These are phyloP conservation scores for Trichoderma citrinoviride DNA, from an alignment of 2,329 filamentous ascomycete genomes.

Conservation along the genomic window DNA sequence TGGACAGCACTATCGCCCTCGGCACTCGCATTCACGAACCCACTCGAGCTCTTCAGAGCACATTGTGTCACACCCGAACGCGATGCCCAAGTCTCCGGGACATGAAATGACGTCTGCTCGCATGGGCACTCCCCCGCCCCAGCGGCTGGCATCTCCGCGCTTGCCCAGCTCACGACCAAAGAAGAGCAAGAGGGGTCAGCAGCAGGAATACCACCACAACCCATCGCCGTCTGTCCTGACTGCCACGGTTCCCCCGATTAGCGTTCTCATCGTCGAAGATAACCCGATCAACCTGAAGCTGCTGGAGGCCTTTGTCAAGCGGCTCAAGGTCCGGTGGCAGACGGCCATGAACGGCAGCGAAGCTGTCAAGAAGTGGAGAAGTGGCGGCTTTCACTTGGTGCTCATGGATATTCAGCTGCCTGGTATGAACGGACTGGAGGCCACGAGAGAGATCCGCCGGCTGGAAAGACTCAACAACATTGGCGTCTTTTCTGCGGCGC, in stretches of 20 bases:
- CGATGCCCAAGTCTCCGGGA: conserved; percentile 53
- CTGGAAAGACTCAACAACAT: conserved; percentile 89
- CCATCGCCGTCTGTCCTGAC: conserved; percentile 68
- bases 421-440: conserved; percentile 92
- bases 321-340: conserved; percentile 92
- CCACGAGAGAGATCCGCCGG: conserved; percentile 89
- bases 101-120: conserved; percentile 45
- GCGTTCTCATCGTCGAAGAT: conserved; percentile 95
- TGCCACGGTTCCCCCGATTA: conserved; percentile 85
- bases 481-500: conserved; percentile 74
- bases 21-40: conserved; percentile 52
- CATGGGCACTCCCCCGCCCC: conserved; percentile 52
- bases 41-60: conserved; percentile 59
- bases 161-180: conserved; percentile 45
- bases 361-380: conserved; percentile 88
- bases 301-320: conserved; percentile 91
- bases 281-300: conserved; percentile 97
- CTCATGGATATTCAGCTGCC: conserved; percentile 98
- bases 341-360: conserved; percentile 95
- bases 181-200: conserved; percentile 52
- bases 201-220: conserved; percentile 37
- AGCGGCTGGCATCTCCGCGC: conserved; percentile 49
- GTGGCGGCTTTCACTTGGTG: conserved; percentile 90
- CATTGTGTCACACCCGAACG: conserved; percentile 51
- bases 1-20: conserved; percentile 37